Evolutionary conservation across 495 filamentous ascomycete species (phyloP), one percentile per base, ranked within the genome.

Genomic region (Podospora australis): DNA sequence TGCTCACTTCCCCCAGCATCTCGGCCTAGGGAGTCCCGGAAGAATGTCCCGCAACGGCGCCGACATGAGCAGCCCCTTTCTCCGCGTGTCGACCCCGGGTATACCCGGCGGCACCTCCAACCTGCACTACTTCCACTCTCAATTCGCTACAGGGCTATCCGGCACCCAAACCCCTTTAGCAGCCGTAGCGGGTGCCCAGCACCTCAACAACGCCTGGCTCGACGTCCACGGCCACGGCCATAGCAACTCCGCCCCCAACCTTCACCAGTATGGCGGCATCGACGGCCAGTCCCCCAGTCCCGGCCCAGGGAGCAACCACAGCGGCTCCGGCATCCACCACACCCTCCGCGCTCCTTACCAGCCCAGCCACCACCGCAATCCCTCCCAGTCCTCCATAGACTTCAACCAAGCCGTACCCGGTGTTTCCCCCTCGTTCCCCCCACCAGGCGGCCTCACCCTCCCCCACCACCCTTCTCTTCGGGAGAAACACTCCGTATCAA

Each of bases 101-200:
- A 87, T 95, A 44, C 85, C 87, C 1, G 88, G 88, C 38, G 86
- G 87, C 20, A 88, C 86, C 4, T 90, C 90, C 3, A 95, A 90
- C 56, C 74, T 96, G 20, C 83, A 86, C 54, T 97, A 96, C 63
- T 90, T 90, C 57, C 90, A 96, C 64, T 81, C 89, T 2, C 86
- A 88, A 20, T 79, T 95, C 21, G 81, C 83, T 0, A 71, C 82
- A 5, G 87, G 84, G 0, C 73, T 95, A 28, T 88, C 89, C 2
- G 91, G 92, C 1, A 81, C 85, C 3, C 83, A 88, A 39, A 96
- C 90, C 2, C 92, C 91, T 3, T 77, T 96, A 0, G 86, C 87
- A 1, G 88, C 87, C 6, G 87, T 91, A 5, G 87, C 87, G n/a
- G 84, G 88, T 9, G 82, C 58, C 2, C 70, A 73, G 3, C 70